Percentiles rank a stretch among this genome's conserved stretches.
Conservation (phyloP, 345 rosid genomes). For the Pelargonium nanum region DNA sequence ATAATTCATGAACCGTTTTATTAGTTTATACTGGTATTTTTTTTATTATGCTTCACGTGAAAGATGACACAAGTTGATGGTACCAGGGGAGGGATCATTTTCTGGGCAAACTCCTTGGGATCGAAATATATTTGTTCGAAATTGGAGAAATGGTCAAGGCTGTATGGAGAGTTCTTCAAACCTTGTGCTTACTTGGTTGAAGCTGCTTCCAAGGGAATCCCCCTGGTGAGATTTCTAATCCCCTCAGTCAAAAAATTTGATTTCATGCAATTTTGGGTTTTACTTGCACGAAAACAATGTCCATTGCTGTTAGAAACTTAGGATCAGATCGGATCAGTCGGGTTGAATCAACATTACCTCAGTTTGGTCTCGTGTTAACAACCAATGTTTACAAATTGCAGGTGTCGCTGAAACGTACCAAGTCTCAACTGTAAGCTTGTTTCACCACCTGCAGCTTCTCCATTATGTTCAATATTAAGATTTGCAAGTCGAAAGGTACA, state of each 20-base stretch:
- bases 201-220: conserved; percentile 60
- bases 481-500: too few species aligned
- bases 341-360: too few species aligned
- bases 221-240: conserved; percentile 34
- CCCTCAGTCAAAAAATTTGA: not conserved
- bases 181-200: conserved; percentile 84
- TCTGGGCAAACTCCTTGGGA: conserved; percentile 90
- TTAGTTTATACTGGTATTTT: not conserved
- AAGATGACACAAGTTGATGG: not conserved
- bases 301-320: too few species aligned
- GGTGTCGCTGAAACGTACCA: not conserved
- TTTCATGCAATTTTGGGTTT: not conserved
- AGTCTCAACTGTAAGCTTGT: not conserved
- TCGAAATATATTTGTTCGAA: conserved; percentile 58
- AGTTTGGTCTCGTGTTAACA: not conserved
- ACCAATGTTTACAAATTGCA: too few species aligned
- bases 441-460: too few species aligned
- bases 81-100: conserved; percentile 85
- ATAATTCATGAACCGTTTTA: not conserved
- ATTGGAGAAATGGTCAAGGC: conserved; percentile 72
- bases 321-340: too few species aligned
- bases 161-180: conserved; percentile 79
- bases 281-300: too few species aligned
- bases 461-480: too few species aligned
- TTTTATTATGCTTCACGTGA: not conserved